Evolutionary conservation across 2,329 filamentous ascomycete species (phyloP).

Genomic region (Penicillium sp.): DNA sequence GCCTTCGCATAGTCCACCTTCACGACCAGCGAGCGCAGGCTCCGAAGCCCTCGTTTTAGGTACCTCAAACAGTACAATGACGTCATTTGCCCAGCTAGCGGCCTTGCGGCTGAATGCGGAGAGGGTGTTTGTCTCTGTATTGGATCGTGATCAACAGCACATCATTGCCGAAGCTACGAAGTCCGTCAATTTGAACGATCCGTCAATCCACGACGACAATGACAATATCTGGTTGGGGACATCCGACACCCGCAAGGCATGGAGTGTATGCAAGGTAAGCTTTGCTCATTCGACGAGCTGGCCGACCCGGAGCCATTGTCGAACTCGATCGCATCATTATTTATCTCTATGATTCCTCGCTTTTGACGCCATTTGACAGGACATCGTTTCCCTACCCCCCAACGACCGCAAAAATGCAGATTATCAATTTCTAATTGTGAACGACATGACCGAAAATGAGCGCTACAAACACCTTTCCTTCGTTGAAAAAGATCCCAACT

Average conservation of each 20-base stretch:
- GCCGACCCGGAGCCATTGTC: not conserved
- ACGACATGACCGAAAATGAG: constrained; percentile 39
- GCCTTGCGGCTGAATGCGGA: constrained; percentile 35
- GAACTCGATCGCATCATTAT: not conserved
- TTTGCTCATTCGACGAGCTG: not conserved
- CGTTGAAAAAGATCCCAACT: constrained; percentile 32
- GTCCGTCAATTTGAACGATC: constrained; percentile 38
- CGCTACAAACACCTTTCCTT: constrained; percentile 37
- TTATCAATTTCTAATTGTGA: constrained; percentile 33
- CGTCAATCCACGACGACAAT: constrained; percentile 27
- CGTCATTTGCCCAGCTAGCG: constrained; percentile 35
- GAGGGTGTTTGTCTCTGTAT: constrained; percentile 42
- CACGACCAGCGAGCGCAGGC: constrained; percentile 14
- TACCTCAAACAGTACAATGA: constrained; percentile 33
- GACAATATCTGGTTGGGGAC: constrained; percentile 32
- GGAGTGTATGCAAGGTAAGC: constrained; percentile 35
- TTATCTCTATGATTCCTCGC: not conserved
- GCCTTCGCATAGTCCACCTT: constrained; percentile 8
- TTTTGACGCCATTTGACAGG: constrained; percentile 22
- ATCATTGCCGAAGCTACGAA: constrained; percentile 52
- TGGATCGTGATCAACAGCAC: constrained; percentile 49
- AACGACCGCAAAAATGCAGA: constrained; percentile 20
- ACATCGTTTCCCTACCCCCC: constrained; percentile 32
- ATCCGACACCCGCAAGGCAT: constrained; percentile 31
- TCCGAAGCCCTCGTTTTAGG: constrained; percentile 28